Evolutionary conservation across 2,329 filamentous ascomycete genomes (phyloP).

Genomic region (Aspergillus pseudoglaucus): DNA sequence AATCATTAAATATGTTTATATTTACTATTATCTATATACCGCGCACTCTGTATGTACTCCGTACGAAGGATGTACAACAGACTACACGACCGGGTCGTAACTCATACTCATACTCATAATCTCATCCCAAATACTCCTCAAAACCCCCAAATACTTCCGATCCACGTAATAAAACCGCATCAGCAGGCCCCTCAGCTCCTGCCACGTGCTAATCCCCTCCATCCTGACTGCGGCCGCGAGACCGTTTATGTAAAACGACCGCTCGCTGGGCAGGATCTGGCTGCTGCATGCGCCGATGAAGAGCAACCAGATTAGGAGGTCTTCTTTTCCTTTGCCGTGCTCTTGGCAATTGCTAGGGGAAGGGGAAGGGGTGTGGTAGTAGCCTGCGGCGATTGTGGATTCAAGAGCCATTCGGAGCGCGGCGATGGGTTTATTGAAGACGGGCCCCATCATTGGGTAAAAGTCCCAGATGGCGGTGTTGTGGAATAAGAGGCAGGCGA

Average conservation of each 20-base stretch:
- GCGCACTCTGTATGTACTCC: neutral
- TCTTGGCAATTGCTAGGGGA: too few relatives aligned
- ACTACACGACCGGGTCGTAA: slow-evolving; percentile 5
- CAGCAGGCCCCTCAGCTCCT: slow-evolving; percentile 26
- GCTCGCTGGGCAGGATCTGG: slow-evolving; percentile 16
- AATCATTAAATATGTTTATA: too few relatives aligned
- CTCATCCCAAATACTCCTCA: slow-evolving; percentile 29
- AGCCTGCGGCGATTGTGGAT: slow-evolving; percentile 24
- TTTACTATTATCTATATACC: neutral
- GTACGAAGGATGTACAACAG: neutral
- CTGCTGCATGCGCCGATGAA: slow-evolving; percentile 31
- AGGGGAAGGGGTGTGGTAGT: slow-evolving; percentile 23
- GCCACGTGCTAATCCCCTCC: slow-evolving; percentile 26
- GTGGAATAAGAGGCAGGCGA: slow-evolving; percentile 33
- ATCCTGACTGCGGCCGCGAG: slow-evolving; percentile 21
- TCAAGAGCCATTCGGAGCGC: slow-evolving; percentile 28
- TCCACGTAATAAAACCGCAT: slow-evolving; percentile 32
- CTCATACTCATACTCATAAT: slow-evolving; percentile 13
- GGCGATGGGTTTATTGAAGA: slow-evolving; percentile 29
- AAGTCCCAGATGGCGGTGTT: slow-evolving; percentile 36
- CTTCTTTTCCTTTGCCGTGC: slow-evolving; percentile 2
- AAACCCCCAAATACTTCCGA: slow-evolving; percentile 24
- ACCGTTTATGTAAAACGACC: slow-evolving; percentile 27
- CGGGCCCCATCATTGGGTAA: slow-evolving; percentile 28
- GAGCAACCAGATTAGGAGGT: slow-evolving; percentile 32